Base-by-base conservation (phyloP, 2,329 filamentous ascomycete species). In the Hypoxylon sp. region DNA sequence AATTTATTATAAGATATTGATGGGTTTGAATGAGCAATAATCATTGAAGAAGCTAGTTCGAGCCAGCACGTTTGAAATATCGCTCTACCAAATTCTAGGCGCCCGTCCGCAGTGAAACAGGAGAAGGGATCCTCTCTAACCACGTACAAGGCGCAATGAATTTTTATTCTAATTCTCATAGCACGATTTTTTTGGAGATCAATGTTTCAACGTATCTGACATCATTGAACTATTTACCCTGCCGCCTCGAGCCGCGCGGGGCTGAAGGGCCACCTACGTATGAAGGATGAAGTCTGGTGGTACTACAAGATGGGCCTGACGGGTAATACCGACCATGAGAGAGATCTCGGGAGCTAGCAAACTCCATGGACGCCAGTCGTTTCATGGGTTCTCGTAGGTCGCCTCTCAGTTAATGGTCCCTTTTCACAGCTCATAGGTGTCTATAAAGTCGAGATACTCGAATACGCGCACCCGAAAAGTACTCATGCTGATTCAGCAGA, bases 11-110 rank as follows among this genome's bases (percentile, higher is more conserved):
- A 32, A 14, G 29, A 21, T 29, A 37, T 16, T 27, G 34, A 58
- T 43, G 29, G 25, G 29, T 57, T 23, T 53, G 11, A 60, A 56
- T 32, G 52, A 55, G 37, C 41, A 27, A 46, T 47, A 5, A 45
- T 32, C 14, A 56, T 25, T 56, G 27, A 11, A n/a, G 21, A 25
- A 14, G 21, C 25, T 47, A 7, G 21, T 25, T 47, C 21, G 23
- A 47, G n/a, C 4, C 6, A n/a, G 16, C 14, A 27, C 16, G 43
- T 47, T 21, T 23, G 41, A 23, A 1, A 5, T 12, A n/a, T 45
- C 5, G 6, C 34, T 8, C 34, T 6, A 39, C n/a, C n/a, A 7
- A 39, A 19, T 7, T 39, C 6, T 16, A 5, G n/a, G n/a, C n/a
- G 16, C 34, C n/a, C 16, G 8, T 39, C n/a, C n/a, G 5, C n/a